phyloP scores from a whole-genome alignment of 139 green algal genomes.

The Haematococcus sp. region DNA sequence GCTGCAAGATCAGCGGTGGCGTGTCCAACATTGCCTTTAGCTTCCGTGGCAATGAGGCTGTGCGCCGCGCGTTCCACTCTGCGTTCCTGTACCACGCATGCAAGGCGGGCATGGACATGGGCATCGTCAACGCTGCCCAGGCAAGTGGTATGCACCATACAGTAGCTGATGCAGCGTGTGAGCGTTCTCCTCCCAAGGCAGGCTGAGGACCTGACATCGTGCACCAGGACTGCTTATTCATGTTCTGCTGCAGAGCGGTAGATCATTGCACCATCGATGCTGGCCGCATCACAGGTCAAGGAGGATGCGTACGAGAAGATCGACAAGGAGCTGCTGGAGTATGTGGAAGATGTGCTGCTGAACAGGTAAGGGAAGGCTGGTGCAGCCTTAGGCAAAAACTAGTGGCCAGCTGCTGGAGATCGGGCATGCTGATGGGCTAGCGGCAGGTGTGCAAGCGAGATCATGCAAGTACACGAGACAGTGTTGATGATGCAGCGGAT shows the following conservation, averaged over 20 bases:
- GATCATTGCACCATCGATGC: no score
- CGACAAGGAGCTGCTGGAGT: slow-evolving; percentile 96
- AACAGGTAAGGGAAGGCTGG: slow-evolving; percentile 60
- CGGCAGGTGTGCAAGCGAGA: no score
- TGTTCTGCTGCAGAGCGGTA: no score
- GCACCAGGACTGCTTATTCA: no score
- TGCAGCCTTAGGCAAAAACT: no score
- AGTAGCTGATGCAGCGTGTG: no score
- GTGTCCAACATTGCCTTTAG: slow-evolving; percentile 98
- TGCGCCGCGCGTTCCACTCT: slow-evolving; percentile 91
- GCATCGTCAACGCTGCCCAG: slow-evolving; percentile 95
- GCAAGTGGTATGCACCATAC: neutral
- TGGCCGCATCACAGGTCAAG: slow-evolving; percentile 79
- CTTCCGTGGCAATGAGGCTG: slow-evolving; percentile 97
- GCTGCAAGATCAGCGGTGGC: slow-evolving; percentile 93
- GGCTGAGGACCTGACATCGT: no score
- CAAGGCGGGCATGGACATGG: slow-evolving; percentile 98
- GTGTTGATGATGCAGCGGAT: no score
- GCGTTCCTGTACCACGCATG: slow-evolving; percentile 96
- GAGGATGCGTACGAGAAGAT: slow-evolving; percentile 95
- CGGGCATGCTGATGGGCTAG: no score
- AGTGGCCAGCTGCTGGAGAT: no score
- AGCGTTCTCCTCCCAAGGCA: no score
- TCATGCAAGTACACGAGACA: no score
- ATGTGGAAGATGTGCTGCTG: slow-evolving; percentile 97